Base-by-base conservation (phyloP, 177 flowering plant species). In the Vitis hybrid region DNA sequence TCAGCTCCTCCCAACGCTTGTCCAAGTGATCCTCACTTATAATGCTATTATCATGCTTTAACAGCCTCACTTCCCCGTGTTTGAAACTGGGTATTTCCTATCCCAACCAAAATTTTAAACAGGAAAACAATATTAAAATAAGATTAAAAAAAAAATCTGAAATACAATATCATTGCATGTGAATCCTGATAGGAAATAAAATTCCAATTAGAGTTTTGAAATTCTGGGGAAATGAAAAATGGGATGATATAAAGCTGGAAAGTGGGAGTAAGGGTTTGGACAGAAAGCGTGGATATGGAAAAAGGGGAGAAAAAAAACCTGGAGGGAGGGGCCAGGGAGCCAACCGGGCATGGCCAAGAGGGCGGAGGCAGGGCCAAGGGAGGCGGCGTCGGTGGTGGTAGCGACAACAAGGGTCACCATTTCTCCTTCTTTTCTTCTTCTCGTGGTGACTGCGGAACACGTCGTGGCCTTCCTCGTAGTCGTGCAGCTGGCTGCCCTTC, bases 351-450 rank as follows among this genome's bases (percentile, higher is more conserved):
- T 89, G 76, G 93, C 75, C 6, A 92, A 62, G 63, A 94, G 88
- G 5, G 89, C 85, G 3, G 83, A 77, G 16, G 97, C 97, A 1
- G 98, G 94, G 74, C 89, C 88, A 29, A 88, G 80, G 53, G 98
- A 94, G 58, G 98, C 98, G 4, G 97, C 89, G 61, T 92, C 97
- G 14, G 57, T 31, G 29, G 89, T 86, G 14, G 98, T 90, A 9
- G 98, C 88, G 69, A 94, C 94, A 45, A 94, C 69, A n/a, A 94
- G 79, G 15, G 81, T 83, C 81, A 89, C 98, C 97, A 90, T 86
- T 51, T 69, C 61, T 64, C 62, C 57, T 12, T 60, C 33, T 12
- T 19, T 59, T 16, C 6, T 29, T 51, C 62, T 8, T 10, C 10
- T 39, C 45, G 45, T 4, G 45, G 45, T 39, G 45, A 1, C 45